Conservation (phyloP, 2,329 filamentous ascomycete species). For the Verticillium tricorpus region DNA sequence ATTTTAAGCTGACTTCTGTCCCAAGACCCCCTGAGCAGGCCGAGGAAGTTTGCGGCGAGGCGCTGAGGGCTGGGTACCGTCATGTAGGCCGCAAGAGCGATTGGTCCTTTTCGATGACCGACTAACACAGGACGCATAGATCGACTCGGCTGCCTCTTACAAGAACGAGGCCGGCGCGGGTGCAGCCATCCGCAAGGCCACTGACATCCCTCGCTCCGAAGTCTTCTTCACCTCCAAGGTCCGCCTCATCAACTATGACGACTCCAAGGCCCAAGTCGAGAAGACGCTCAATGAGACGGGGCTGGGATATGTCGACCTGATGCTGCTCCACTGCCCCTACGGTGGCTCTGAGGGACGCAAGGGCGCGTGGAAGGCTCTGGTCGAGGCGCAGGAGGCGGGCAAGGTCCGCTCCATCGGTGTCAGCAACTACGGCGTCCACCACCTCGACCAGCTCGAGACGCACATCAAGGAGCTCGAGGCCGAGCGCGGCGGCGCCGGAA, state of each 20-base stretch:
- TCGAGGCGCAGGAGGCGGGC: constrained; percentile 58
- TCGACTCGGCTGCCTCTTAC: constrained; percentile 51
- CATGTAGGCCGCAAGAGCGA: constrained; percentile 33
- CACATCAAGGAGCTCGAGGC: constrained; percentile 58
- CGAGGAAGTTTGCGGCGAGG: constrained; percentile 35
- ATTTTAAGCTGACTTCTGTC: neutral
- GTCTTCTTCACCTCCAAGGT: constrained; percentile 56
- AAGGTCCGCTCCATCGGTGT: constrained; percentile 59
- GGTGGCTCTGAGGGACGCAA: constrained; percentile 52
- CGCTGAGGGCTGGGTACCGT: constrained; percentile 47
- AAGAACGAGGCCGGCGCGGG: constrained; percentile 45
- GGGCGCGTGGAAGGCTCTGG: constrained; percentile 57
- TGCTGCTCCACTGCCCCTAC: constrained; percentile 58
- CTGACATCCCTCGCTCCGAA: constrained; percentile 37
- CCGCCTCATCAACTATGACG: constrained; percentile 50
- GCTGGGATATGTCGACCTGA: constrained; percentile 63
- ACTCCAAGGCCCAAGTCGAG: constrained; percentile 59
- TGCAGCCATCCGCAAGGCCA: constrained; percentile 34
- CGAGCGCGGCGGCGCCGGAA: constrained; percentile 56
- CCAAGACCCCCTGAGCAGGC: constrained; percentile 29
- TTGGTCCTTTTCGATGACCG: neutral
- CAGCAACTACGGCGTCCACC: constrained; percentile 62
- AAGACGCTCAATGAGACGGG: constrained; percentile 57
- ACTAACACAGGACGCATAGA: neutral
- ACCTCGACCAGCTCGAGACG: constrained; percentile 55